Percentiles rank a stretch among this genome's conserved stretches.
phyloP scores from a whole-genome alignment of 805 yeast genomes.

The Ogataea ganodermae region DNA sequence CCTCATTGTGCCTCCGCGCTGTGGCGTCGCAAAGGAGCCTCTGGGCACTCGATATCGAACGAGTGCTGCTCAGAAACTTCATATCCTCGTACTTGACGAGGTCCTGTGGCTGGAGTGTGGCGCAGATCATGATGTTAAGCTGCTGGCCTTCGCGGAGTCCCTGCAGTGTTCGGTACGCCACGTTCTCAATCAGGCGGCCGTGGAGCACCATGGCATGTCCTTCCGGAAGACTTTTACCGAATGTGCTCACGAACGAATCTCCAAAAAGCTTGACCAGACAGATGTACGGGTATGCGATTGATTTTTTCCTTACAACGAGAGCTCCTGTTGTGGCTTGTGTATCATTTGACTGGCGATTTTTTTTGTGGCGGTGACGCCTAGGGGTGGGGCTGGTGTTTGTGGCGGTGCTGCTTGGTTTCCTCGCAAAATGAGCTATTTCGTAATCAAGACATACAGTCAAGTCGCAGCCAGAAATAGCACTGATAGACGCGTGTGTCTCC shows the following conservation, averaged over 20 bases:
- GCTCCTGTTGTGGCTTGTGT: not conserved
- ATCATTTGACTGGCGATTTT: not conserved
- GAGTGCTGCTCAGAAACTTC: constrained; percentile 18
- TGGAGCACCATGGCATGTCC: constrained; percentile 43
- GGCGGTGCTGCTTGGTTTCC: not conserved
- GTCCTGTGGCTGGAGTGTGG: constrained; percentile 31
- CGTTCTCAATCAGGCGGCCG: constrained; percentile 43
- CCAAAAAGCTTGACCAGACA: constrained; percentile 27
- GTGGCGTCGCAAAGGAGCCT: constrained; percentile 18
- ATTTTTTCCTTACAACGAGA: constrained; percentile 21
- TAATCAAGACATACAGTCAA: constrained; percentile 49
- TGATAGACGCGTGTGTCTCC: constrained; percentile 47
- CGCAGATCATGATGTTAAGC: constrained; percentile 26
- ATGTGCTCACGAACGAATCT: constrained; percentile 1
- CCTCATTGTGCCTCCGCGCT: not conserved
- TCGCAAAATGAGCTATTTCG: constrained; percentile 49
- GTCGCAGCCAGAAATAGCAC: constrained; percentile 54
- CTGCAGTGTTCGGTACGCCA: constrained; percentile 35
- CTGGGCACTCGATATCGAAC: constrained; percentile 16
- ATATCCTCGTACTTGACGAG: constrained; percentile 28
- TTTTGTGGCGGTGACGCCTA: not conserved
- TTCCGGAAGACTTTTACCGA: constrained; percentile 27
- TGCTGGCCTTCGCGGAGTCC: constrained; percentile 3
- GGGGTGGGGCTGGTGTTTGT: not conserved
- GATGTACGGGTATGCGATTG: constrained; percentile 33